phyloP scores from a whole-genome alignment of 768 basidiomycete genomes.

The Phylloporus sp. region DNA sequence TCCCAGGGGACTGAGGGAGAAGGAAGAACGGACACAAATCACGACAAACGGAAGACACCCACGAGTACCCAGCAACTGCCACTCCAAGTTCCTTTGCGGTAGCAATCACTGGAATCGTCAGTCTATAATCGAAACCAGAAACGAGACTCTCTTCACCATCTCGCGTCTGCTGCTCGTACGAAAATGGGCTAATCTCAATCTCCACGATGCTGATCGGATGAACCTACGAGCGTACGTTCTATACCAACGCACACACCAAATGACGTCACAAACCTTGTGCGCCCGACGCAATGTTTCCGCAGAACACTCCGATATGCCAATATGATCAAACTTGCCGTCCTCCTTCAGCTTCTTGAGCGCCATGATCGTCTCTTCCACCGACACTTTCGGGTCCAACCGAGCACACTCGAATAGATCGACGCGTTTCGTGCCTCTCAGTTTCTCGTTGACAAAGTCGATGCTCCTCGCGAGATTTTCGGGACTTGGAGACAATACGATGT shows the following conservation, averaged over 20 bases:
- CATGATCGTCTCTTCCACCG: constrained; percentile 45
- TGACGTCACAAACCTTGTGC: constrained; percentile 13
- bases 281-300: constrained; percentile 44
- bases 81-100: constrained; percentile 53
- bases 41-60: constrained; percentile 4
- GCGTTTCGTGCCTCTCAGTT: constrained; percentile 48
- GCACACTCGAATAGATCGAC: constrained; percentile 60
- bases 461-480: constrained; percentile 44
- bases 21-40: background rate
- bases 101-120: constrained; percentile 41
- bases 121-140: background rate
- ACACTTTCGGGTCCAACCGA: constrained; percentile 39
- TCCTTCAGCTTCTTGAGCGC: constrained; percentile 40
- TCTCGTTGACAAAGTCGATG: constrained; percentile 40
- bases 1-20: constrained; percentile 44
- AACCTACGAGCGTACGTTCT: constrained; percentile 34
- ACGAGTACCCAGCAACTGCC: constrained; percentile 60
- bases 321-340: constrained; percentile 38
- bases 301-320: constrained; percentile 52
- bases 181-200: constrained; percentile 64
- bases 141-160: background rate
- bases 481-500: constrained; percentile 3
- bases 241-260: background rate
- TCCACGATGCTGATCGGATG: constrained; percentile 57
- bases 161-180: constrained; percentile 36